Evolutionary conservation across 441 rosid genomes (phyloP), one percentile per base, ranked within the genome.

Genomic region (Euphorbia schlechtendalii): DNA sequence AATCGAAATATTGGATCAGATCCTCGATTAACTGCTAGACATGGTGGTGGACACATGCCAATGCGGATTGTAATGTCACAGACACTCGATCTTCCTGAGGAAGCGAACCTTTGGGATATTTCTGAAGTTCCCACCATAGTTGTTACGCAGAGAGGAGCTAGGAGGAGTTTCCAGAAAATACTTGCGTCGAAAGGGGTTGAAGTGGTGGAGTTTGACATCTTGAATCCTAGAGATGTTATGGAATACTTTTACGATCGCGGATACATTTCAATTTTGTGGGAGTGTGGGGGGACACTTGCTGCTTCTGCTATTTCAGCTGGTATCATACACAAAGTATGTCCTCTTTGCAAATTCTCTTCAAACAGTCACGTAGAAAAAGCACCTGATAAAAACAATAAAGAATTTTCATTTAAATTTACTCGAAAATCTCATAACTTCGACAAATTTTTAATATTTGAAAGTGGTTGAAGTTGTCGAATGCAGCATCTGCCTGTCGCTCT

Each of bases 191-290:
- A 88, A 76, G 92, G 96, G 72, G 91, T 93, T 76, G 96, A 93
- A 67, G 95, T 93, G 51, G 91, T 90, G 80, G 96, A 93, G 76
- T 88, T 93, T 75, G 98, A 93, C 60, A 83, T 93, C 79, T 76
- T 93, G 74, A 93, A 86, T 69, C 85, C 97, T 0, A 86, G 88
- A 83, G 95, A 93, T 40, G 92, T 86, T 59, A 88, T 93, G 98
- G 97, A 88, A 67, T 90, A 93, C 78, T 88, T 90, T 71, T 89
- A 88, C 18, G 87, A 80, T 57, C 91, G 95, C 57, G 97, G 97
- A 27, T 85, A 90, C 74, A 92, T 93, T 73, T 84, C 96, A 22
- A 80, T 93, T 45, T 75, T 93, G 56, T 90, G 97, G 98, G 97
- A 93, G 72, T 93, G 95, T 67, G 97, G 97, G 15, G 97, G 98